phyloP scores from a whole-genome alignment of 2,329 filamentous ascomycete genomes.

The Trichophyton mentagrophytes region DNA sequence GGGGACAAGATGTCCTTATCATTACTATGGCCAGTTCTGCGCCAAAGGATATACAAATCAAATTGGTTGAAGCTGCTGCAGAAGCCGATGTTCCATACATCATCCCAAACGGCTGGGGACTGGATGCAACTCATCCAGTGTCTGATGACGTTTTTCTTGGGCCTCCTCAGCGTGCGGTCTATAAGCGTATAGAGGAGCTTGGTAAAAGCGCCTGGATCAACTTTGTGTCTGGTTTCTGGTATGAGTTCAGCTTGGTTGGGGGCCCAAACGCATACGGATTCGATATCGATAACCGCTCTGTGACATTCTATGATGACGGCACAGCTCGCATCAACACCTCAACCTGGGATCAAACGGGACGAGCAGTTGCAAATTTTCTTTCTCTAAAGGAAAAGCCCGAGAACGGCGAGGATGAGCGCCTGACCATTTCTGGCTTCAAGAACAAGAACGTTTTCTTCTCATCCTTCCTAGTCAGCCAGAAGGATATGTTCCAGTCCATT shows the following conservation, averaged over 20 bases:
- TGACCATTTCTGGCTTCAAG: slow-evolving; percentile 32
- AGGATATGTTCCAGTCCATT: slow-evolving; percentile 52
- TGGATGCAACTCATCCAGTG: slow-evolving; percentile 16
- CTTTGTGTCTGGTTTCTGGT: slow-evolving; percentile 43
- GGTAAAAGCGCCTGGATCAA: slow-evolving; percentile 29
- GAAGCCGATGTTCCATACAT: slow-evolving; percentile 44
- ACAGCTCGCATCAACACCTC: slow-evolving; percentile 43
- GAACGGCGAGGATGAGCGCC: slow-evolving; percentile 23
- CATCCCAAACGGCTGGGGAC: slow-evolving; percentile 39
- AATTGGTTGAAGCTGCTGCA: slow-evolving; percentile 43
- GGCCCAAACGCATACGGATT: slow-evolving; percentile 36
- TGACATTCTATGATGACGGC: slow-evolving; percentile 46
- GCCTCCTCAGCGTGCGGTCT: slow-evolving; percentile 15
- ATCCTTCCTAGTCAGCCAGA: slow-evolving; percentile 48
- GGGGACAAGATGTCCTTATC: slow-evolving; percentile 45
- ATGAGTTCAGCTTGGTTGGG: slow-evolving; percentile 36
- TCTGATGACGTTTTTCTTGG: slow-evolving; percentile 28
- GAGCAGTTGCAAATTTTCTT: slow-evolving; percentile 42
- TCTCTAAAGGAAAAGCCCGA: slow-evolving; percentile 34
- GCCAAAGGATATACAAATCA: slow-evolving; percentile 33
- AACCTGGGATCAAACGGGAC: slow-evolving; percentile 46
- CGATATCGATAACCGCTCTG: slow-evolving; percentile 33
- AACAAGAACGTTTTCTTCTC: slow-evolving; percentile 42
- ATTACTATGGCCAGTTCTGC: slow-evolving; percentile 41
- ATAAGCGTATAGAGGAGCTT: slow-evolving; percentile 30